phyloP scores from a whole-genome alignment of 148 eudicot species.

The Talinum fruticosum region DNA sequence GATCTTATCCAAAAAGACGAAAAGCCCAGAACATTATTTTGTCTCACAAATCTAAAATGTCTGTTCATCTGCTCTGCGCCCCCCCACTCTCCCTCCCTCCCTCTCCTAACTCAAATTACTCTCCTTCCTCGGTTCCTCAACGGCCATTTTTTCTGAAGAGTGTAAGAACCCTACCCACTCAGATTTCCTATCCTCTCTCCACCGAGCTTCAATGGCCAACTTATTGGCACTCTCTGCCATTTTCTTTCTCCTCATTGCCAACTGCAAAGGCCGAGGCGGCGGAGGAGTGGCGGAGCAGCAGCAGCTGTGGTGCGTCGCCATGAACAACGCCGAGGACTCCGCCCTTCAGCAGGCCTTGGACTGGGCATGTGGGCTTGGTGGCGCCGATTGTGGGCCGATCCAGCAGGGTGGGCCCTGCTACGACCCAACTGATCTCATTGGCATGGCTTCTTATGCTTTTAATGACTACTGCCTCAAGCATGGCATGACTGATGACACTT shows the following conservation, averaged over 20 bases:
- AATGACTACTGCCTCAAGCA: constrained; percentile 64
- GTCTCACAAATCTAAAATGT: neutral
- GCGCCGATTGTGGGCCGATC: constrained; percentile 67
- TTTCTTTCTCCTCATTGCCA: neutral
- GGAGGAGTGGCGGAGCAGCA: constrained; percentile 33
- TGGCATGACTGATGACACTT: constrained; percentile 65
- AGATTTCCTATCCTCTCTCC: neutral
- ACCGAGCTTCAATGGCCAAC: neutral
- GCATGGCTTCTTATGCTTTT: constrained; percentile 83
- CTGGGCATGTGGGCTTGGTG: constrained; percentile 89
- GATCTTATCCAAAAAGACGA: neutral
- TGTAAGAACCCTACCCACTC: too few species aligned
- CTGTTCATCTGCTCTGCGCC: neutral
- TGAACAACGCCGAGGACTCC: constrained; percentile 83
- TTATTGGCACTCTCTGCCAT: neutral
- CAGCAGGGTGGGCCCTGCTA: constrained; percentile 83
- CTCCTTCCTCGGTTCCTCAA: neutral
- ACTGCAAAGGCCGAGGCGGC: constrained; percentile 19
- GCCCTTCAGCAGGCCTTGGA: constrained; percentile 63
- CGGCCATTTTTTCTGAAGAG: neutral
- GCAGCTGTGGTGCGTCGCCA: constrained; percentile 93
- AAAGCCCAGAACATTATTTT: neutral
- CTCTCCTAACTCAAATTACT: neutral
- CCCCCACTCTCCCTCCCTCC: neutral
- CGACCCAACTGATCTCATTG: constrained; percentile 50